phyloP scores from a whole-genome alignment of 2,329 filamentous ascomycete genomes.

The Trichoderma semiorbis region DNA sequence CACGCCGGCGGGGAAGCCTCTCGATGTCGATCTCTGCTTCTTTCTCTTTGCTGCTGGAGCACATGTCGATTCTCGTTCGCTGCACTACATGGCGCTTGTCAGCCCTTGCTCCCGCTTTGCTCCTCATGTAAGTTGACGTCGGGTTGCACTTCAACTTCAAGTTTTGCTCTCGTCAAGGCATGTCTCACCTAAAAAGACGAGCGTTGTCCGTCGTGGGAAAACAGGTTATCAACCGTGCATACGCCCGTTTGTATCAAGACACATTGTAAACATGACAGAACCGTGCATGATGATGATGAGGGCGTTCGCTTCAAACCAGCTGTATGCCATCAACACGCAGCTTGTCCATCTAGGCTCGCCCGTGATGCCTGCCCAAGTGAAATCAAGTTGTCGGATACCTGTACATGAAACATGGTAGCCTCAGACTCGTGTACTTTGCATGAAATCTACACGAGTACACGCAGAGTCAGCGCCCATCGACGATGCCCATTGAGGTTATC shows the following conservation, averaged over 20 bases:
- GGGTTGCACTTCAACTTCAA: neutral
- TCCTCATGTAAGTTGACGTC: conserved; percentile 14
- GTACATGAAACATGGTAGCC: neutral
- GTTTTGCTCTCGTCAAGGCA: neutral
- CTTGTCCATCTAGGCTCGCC: neutral
- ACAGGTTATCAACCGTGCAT: neutral
- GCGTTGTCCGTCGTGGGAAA: neutral
- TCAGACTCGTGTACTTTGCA: neutral
- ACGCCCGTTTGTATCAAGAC: neutral
- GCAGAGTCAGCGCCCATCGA: neutral
- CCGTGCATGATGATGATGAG: neutral
- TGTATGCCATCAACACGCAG: neutral
- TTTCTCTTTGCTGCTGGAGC: neutral
- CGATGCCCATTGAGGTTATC: neutral
- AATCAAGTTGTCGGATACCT: neutral
- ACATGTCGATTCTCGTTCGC: neutral
- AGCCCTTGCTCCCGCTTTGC: neutral
- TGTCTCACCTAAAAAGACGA: neutral
- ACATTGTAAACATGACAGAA: neutral
- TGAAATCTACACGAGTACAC: neutral
- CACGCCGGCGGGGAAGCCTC: conserved; percentile 8
- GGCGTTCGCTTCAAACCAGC: neutral
- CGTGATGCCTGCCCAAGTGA: neutral
- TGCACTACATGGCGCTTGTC: neutral
- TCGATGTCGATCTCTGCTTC: conserved; percentile 13